phyloP scores from a whole-genome alignment of 2,329 filamentous ascomycete genomes.

The Didymellaceae sp. region DNA sequence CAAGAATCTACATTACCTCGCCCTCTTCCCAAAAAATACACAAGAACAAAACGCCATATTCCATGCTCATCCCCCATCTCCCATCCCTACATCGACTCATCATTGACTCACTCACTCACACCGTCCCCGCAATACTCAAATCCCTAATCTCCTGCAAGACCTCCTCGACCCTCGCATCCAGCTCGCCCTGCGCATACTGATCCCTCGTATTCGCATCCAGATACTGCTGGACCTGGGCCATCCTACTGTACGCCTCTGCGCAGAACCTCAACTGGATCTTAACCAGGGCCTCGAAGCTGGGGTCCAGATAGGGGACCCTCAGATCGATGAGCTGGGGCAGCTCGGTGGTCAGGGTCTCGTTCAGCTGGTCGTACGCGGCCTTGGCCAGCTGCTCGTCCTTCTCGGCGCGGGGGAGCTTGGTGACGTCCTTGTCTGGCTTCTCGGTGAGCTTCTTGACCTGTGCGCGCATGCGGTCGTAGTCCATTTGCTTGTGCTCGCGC shows the following conservation, averaged over 20 bases:
- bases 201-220: conserved; percentile 94
- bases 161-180: conserved; percentile 91
- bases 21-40: too few species aligned
- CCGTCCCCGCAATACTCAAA: conserved; percentile 85
- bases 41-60: conserved; percentile 5
- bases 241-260: conserved; percentile 93
- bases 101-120: conserved; percentile 38
- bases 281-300: conserved; percentile 95
- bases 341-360: conserved; percentile 93
- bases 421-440: conserved; percentile 98
- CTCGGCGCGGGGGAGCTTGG: conserved; percentile 92
- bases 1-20: too few species aligned
- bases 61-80: too few species aligned
- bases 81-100: neutral
- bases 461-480: conserved; percentile 94
- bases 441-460: conserved; percentile 97
- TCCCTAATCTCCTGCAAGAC: conserved; percentile 97
- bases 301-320: conserved; percentile 94
- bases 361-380: conserved; percentile 92
- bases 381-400: conserved; percentile 96
- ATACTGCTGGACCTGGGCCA: conserved; percentile 99
- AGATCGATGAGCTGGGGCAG: conserved; percentile 95
- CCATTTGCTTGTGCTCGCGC: conserved; percentile 95
- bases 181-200: conserved; percentile 90
- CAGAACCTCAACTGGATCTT: conserved; percentile 99